Evolutionary conservation across 768 basidiomycete genomes (phyloP), one percentile per base, ranked within the genome.

Genomic region (Trametes elegans): DNA sequence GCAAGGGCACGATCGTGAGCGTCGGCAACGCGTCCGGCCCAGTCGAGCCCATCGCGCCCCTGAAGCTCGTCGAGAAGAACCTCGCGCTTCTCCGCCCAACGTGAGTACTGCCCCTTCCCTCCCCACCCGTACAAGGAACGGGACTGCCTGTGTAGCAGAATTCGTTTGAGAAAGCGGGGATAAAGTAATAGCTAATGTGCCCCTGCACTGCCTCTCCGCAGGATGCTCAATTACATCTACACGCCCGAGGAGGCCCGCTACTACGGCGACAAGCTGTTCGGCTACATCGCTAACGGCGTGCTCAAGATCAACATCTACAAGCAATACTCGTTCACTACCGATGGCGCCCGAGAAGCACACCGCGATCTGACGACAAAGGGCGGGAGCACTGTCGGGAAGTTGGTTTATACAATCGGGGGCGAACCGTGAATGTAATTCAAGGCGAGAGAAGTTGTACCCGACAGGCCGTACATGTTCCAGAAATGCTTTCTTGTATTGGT

Each of bases 11-110:
- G 0, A 79, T 95, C 36, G 87, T 96, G 11, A 86, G 84, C 7
- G 82, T 93, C 49, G 96, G 95, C 0, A 97, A 95, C 65, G 90
- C 95, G 1, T 94, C 91, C 10, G 92, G 93, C 7, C 69, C 86
- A 13, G 87, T 89, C 4, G 80, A 82, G 23, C 85, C 90, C 0
- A 83, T 96, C 68, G 70, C 85, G 3, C 80, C 88, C 0, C 71
- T 90, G 47, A 85, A 81, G 63, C 81, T 98, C 13, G 73, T 78
- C 0, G 79, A 85, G 59, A 98, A 93, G 74, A 93, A 95, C 62
- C 66, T 94, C 60, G 88, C 84, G 61, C 72, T 91, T 14, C 62
- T 82, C 40, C 82, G 88, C 27, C 88, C 89, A 28, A 80, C 77
- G 88, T 91, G 53, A 52, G 56, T 56, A 8, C 41, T 13, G 49